These are phyloP conservation scores for Xylaria arbuscula DNA, from an alignment of 2,329 filamentous ascomycete genomes.

Conservation along the genomic window DNA sequence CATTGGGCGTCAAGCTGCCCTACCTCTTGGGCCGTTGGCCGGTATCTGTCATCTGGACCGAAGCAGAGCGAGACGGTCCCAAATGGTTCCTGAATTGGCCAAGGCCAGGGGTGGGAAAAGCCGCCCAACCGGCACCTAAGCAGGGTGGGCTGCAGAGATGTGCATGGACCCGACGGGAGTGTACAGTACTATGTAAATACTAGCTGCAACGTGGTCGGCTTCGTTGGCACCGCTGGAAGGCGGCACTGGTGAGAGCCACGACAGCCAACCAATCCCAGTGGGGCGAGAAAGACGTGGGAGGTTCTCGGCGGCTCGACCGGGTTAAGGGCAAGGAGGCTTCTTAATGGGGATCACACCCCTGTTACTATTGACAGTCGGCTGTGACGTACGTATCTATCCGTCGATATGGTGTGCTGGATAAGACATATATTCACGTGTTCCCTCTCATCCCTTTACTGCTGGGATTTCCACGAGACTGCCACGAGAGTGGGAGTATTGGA, in stretches of 20 bases:
- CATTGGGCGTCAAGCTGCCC: constrained; percentile 46
- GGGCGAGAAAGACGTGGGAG: constrained; percentile 34
- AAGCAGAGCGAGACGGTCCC: constrained; percentile 31
- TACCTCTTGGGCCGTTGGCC: constrained; percentile 30
- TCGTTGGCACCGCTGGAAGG: constrained; percentile 50
- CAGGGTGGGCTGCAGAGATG: constrained; percentile 39
- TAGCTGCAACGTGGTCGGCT: constrained; percentile 54
- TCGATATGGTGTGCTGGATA: constrained; percentile 15
- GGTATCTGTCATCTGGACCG: constrained; percentile 15
- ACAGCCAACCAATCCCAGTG: constrained; percentile 42
- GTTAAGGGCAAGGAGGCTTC: constrained; percentile 14
- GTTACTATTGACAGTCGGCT: constrained; percentile 6
- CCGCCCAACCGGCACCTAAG: constrained; percentile 43
- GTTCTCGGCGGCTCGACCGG: constrained; percentile 19
- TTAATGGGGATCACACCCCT: constrained; percentile 14
- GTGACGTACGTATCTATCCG: constrained; percentile 11
- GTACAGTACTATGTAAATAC: constrained; percentile 8
- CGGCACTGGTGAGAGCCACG: constrained; percentile 33
- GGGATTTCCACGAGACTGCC: background rate
- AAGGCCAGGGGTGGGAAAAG: constrained; percentile 40
- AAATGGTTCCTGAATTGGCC: constrained; percentile 48
- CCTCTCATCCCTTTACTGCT: constrained; percentile 1
- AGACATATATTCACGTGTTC: constrained; percentile 24
- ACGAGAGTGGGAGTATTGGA: background rate
- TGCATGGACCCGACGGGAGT: constrained; percentile 43